These are phyloP conservation scores for Phytopythium cucurbitacearum DNA, from an alignment of 352 stramenopile genomes.

Conservation along the genomic window DNA sequence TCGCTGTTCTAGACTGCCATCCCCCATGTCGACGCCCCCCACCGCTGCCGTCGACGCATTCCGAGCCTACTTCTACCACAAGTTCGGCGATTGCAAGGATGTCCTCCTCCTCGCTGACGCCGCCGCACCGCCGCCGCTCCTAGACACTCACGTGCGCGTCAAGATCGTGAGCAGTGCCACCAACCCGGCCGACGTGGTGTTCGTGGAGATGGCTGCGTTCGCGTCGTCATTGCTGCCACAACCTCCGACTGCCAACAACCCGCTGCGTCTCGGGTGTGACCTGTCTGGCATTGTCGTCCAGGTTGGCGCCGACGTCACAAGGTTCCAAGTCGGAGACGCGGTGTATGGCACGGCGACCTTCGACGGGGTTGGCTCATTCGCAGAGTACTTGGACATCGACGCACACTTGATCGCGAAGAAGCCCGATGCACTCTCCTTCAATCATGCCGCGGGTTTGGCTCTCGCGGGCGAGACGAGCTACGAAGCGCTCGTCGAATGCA, in stretches of 20 bases:
- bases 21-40: too few relatives aligned
- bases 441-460: slow-evolving; percentile 27
- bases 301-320: slow-evolving; percentile 20
- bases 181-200: slow-evolving; percentile 24
- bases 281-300: slow-evolving; percentile 26
- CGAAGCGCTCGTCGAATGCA: slow-evolving; percentile 22
- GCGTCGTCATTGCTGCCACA: slow-evolving; percentile 10
- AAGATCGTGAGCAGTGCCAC: slow-evolving; percentile 24
- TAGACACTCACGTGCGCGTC: slow-evolving; percentile 24
- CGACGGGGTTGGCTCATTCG: slow-evolving; percentile 15
- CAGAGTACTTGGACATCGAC: slow-evolving; percentile 32
- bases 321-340: slow-evolving; percentile 26
- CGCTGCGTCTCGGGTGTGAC: slow-evolving; percentile 34
- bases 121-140: slow-evolving; percentile 13
- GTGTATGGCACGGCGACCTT: slow-evolving; percentile 19
- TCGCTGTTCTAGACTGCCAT: slow-evolving; percentile 4
- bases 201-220: slow-evolving; percentile 11
- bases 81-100: slow-evolving; percentile 21
- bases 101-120: slow-evolving; percentile 19
- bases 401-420: slow-evolving; percentile 27
- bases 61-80: slow-evolving; percentile 28
- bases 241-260: slow-evolving; percentile 12
- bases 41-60: slow-evolving; percentile 3
- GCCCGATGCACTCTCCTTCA: slow-evolving; percentile 28
- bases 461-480: slow-evolving; percentile 26